These are phyloP conservation scores for Candida maesae DNA, from an alignment of 805 yeast species.

Conservation along the genomic window DNA sequence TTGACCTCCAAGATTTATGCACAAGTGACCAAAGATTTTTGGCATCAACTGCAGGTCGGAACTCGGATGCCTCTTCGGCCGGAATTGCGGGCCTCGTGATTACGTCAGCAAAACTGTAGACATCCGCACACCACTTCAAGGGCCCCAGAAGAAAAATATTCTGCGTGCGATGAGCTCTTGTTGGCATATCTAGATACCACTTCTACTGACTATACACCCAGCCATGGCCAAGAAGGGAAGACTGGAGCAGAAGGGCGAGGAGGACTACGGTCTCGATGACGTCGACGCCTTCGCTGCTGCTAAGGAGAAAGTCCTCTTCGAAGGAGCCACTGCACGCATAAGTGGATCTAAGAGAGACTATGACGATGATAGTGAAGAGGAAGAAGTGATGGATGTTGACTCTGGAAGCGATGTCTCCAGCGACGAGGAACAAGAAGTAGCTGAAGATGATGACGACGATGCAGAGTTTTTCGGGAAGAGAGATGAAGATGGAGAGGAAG, in stretches of 20 bases:
- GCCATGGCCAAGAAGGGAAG: slow-evolving; percentile 20
- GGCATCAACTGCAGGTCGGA: no score
- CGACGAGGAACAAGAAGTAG: slow-evolving; percentile 45
- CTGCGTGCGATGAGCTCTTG: slow-evolving; percentile 10
- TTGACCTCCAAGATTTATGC: no score
- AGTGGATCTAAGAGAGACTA: slow-evolving; percentile 30
- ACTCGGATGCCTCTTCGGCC: no score
- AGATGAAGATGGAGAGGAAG: slow-evolving; percentile 30
- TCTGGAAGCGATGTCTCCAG: slow-evolving; percentile 36
- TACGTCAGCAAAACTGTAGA: neutral
- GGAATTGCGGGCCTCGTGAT: no score
- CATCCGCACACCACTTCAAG: slow-evolving; percentile 1
- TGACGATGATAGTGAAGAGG: slow-evolving; percentile 46
- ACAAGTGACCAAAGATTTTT: neutral
- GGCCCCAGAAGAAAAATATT: slow-evolving; percentile 1
- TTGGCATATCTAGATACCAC: no score
- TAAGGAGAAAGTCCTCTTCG: slow-evolving; percentile 52
- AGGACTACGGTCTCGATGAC: slow-evolving; percentile 53
- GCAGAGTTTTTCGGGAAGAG: slow-evolving; percentile 30
- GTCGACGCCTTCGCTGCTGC: slow-evolving; percentile 65
- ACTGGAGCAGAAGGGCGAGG: slow-evolving; percentile 14
- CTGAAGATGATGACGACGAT: slow-evolving; percentile 25
- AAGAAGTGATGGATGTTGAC: slow-evolving; percentile 45
- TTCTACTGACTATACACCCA: no score
- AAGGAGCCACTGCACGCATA: slow-evolving; percentile 47